Conservation (phyloP, 2,329 filamentous ascomycete genomes). For the Exophiala aquamarina region DNA sequence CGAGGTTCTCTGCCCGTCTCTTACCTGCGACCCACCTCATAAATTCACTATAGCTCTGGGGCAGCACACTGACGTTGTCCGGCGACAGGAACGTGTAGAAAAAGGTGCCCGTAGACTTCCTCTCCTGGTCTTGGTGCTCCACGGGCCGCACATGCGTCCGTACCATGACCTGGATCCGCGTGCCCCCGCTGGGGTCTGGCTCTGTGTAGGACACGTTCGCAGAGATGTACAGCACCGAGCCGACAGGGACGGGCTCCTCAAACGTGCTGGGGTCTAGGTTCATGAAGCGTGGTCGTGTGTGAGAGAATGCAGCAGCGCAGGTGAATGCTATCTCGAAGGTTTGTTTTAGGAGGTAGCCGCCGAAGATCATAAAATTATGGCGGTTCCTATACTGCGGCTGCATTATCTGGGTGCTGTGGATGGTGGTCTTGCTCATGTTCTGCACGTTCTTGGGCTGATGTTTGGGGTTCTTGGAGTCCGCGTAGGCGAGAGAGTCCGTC, state of each 20-base stretch:
- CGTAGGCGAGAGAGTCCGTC: conserved; percentile 66
- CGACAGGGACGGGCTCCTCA: conserved; percentile 72
- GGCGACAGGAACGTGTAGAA: conserved; percentile 72
- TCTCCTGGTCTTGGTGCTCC: conserved; percentile 59
- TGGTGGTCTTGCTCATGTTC: conserved; percentile 62
- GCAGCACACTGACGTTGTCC: conserved; percentile 65
- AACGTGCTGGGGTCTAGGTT: conserved; percentile 73
- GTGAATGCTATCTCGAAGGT: conserved; percentile 77
- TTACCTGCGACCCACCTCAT: conserved; percentile 66
- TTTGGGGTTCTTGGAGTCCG: conserved; percentile 56
- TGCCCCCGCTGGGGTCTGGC: conserved; percentile 52
- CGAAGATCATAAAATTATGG: conserved; percentile 75
- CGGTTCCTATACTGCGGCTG: conserved; percentile 70
- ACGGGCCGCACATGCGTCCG: conserved; percentile 72
- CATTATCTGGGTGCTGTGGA: conserved; percentile 71
- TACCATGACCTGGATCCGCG: conserved; percentile 68
- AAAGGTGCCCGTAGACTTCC: conserved; percentile 70
- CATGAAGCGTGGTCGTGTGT: conserved; percentile 68
- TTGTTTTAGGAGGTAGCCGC: conserved; percentile 71
- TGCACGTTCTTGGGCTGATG: conserved; percentile 58
- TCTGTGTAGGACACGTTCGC: conserved; percentile 73
- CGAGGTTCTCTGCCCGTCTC: conserved; percentile 55
- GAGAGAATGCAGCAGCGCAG: conserved; percentile 69
- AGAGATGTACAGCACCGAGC: conserved; percentile 71
- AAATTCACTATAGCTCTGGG: conserved; percentile 62